These are phyloP conservation scores for Leccinum imitatum DNA, from an alignment of 768 basidiomycete species.

Conservation along the genomic window DNA sequence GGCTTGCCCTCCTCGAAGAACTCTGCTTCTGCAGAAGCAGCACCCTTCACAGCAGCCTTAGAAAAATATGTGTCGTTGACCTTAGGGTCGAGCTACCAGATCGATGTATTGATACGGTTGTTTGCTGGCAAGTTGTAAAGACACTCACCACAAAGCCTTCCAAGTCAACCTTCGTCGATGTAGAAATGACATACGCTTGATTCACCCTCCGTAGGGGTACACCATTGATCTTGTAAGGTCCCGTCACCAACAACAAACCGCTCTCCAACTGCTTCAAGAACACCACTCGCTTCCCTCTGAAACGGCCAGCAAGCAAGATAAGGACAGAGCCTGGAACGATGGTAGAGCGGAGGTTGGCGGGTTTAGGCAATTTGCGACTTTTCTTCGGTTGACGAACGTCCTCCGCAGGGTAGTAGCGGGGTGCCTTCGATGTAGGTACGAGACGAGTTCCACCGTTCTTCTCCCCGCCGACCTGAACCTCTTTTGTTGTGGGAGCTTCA, in stretches of 20 bases:
- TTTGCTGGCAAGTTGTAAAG: neutral
- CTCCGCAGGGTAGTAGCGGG: conserved; percentile 93
- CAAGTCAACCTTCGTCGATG: conserved; percentile 90
- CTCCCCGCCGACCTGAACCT: conserved; percentile 82
- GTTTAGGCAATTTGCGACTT: conserved; percentile 82
- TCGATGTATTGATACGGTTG: neutral
- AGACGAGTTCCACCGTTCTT: conserved; percentile 90
- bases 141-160: conserved; percentile 65
- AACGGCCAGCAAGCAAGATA: conserved; percentile 96
- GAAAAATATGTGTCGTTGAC: conserved; percentile 93
- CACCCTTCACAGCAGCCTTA: conserved; percentile 69
- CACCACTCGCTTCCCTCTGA: conserved; percentile 97
- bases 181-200: conserved; percentile 98
- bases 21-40: conserved; percentile 88
- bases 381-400: conserved; percentile 91
- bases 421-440: conserved; percentile 81
- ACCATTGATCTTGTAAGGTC: conserved; percentile 98
- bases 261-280: conserved; percentile 94
- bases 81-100: conserved; percentile 74
- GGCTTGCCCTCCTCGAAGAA: conserved; percentile 96
- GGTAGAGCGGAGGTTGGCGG: conserved; percentile 74
- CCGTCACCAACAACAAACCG: conserved; percentile 92
- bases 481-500: conserved; percentile 60
- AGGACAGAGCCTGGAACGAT: conserved; percentile 95
- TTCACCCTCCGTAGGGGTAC: conserved; percentile 97